Evolutionary conservation across 1,139 yeast species (phyloP), one percentile per base, ranked within the genome.

Genomic region (Hansenula sp.): DNA sequence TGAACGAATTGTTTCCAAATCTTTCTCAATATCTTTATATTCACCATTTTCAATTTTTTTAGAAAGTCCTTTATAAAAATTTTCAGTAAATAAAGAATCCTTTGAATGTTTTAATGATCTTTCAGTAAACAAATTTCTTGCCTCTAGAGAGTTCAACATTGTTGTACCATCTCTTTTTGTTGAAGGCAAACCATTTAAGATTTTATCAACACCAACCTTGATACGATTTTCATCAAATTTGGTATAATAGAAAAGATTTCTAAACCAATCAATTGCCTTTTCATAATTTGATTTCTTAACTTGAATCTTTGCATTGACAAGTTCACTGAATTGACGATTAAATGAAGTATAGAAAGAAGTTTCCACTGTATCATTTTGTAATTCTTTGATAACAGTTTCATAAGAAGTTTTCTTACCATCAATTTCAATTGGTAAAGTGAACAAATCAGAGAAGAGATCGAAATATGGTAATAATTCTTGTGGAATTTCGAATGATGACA

Each of bases 231-330:
- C 79, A 44, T 90, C 96, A 59, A 87, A 87, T 6, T 77, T 72
- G 17, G 85, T 73, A 52, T 75, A 71, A 58, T 76, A 79, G 53
- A 89, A 64, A 17, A 86, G 71, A 42, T 79, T 78, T 30, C 69
- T 64, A 30, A 86, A 66, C 98, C 97, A 92, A 24, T 77, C 73
- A 36, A 90, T 77, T 1, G 92, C 92, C 34, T 71, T 71, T 0
- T 56, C 47, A 55, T 90, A 94, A 43, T 88, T 80, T 10, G 66
- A 68, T 9, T 71, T 67, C 50, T 77, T 81, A 35, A 84, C 81
- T 51, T 80, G 78, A 35, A 89, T 69, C 44, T 69, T 75, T 22
- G 89, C 68, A 40, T 75, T 69, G 36, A 86, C 61, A 36, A 82
- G 60, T 53, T 90, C 96, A 17, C 77, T 73, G 52, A 82, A 80